Evolutionary conservation across 169 alveolate genomes (phyloP).

Genomic region (Plasmodium blacklocki): DNA sequence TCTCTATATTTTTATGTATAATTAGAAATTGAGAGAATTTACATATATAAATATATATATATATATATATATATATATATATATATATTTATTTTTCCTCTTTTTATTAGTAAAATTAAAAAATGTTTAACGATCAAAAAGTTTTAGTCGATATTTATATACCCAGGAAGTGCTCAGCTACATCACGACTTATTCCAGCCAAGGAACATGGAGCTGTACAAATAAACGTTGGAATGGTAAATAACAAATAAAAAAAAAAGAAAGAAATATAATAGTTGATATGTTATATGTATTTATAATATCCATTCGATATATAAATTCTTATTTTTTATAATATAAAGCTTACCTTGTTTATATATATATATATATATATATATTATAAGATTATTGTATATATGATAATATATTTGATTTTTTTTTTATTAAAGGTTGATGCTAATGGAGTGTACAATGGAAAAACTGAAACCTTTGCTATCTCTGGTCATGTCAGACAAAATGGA

Average conservation of each 20-base stretch:
- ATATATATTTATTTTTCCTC: background rate
- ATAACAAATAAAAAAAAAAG: background rate
- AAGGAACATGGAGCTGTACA: constrained; percentile 96
- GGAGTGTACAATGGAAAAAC: constrained; percentile 91
- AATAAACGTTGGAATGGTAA: constrained; percentile 92
- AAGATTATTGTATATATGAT: background rate
- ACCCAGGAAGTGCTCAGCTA: constrained; percentile 97
- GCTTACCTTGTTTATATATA: background rate
- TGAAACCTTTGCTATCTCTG: constrained; percentile 92
- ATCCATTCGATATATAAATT: background rate
- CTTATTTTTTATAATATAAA: background rate
- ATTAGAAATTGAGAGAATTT: too few species aligned
- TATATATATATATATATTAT: background rate
- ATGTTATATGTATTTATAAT: too few species aligned
- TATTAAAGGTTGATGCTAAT: constrained; percentile 88
- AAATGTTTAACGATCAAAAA: constrained; percentile 92
- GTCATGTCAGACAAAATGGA: constrained; percentile 93
- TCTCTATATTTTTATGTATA: too few species aligned
- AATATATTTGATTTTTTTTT: background rate
- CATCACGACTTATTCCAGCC: constrained; percentile 92
- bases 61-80: background rate
- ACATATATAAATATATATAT: too few species aligned
- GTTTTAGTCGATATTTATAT: constrained; percentile 94
- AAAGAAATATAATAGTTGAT: too few species aligned
- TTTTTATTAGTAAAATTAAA: constrained; percentile 61